phyloP scores from a whole-genome alignment of 164 flowering plant genomes.

The Cinnamomum micranthum region DNA sequence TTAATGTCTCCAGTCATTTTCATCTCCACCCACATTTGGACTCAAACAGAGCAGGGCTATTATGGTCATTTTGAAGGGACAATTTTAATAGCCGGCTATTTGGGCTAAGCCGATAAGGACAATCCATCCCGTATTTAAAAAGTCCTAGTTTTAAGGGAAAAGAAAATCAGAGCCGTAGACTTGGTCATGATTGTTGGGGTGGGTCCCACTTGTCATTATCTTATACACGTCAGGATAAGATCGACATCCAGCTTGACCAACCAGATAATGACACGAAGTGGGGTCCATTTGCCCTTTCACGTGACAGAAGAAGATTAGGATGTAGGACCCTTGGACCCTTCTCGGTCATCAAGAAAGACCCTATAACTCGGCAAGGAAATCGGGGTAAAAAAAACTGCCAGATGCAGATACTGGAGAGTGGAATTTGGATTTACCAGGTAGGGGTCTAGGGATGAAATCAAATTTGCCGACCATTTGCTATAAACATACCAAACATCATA shows the following conservation, averaged over 20 bases:
- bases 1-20: too few relatives aligned
- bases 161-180: slow-evolving; percentile 4
- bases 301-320: neutral
- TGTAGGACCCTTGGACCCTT: neutral
- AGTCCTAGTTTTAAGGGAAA: slow-evolving; percentile 6
- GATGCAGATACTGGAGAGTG: too few relatives aligned
- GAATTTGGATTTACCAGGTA: neutral
- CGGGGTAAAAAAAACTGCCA: neutral
- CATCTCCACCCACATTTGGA: too few relatives aligned
- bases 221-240: slow-evolving; percentile 25
- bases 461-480: slow-evolving; percentile 1
- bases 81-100: too few relatives aligned
- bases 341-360: neutral
- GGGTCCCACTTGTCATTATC: slow-evolving; percentile 2
- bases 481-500: neutral
- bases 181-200: slow-evolving; percentile 5
- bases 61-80: too few relatives aligned
- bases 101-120: too few relatives aligned
- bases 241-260: slow-evolving; percentile 12
- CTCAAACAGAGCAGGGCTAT: too few relatives aligned
- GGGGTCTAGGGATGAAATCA: neutral
- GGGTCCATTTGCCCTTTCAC: neutral
- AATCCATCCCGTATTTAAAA: neutral
- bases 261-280: neutral
- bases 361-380: neutral